These are phyloP conservation scores for Boletus vermiculosoides DNA, from an alignment of 768 basidiomycete species.

Conservation along the genomic window DNA sequence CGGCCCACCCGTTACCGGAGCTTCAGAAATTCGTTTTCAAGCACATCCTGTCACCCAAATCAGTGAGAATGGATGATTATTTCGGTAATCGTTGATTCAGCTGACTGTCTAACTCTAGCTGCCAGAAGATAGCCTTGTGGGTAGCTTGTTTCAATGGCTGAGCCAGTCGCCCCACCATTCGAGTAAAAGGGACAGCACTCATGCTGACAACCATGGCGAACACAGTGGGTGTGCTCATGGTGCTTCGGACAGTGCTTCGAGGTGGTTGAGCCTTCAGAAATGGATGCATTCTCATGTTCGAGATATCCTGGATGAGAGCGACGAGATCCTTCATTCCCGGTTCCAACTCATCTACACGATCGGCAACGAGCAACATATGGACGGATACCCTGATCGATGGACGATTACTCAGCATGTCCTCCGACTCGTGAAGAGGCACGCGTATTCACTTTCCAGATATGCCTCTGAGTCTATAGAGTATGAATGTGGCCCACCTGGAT, in stretches of 20 bases:
- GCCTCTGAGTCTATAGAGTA: not conserved
- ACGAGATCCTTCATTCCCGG: not conserved
- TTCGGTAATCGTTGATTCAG: not conserved
- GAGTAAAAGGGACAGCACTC: not conserved
- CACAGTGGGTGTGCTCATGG: not conserved
- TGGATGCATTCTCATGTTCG: not conserved
- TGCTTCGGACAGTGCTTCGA: not conserved
- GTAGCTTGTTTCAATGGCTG: not conserved
- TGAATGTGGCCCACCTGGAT: not conserved
- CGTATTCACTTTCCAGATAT: not conserved
- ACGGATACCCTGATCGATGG: slow-evolving; percentile 20
- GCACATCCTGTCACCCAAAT: not conserved
- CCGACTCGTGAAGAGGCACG: slow-evolving; percentile 9
- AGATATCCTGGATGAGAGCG: not conserved
- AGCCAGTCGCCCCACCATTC: too few relatives aligned
- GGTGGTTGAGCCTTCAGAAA: not conserved
- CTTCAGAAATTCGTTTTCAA: not conserved
- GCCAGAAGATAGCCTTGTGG: not conserved
- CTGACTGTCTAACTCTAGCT: not conserved
- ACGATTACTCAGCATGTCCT: slow-evolving; percentile 27
- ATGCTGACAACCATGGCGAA: not conserved
- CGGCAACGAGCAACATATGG: not conserved
- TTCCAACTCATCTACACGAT: not conserved
- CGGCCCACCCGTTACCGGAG: slow-evolving; percentile 9
- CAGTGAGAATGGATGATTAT: not conserved